Evolutionary conservation across 495 filamentous ascomycete genomes (phyloP).

Genomic region (Annulohypoxylon moriforme): DNA sequence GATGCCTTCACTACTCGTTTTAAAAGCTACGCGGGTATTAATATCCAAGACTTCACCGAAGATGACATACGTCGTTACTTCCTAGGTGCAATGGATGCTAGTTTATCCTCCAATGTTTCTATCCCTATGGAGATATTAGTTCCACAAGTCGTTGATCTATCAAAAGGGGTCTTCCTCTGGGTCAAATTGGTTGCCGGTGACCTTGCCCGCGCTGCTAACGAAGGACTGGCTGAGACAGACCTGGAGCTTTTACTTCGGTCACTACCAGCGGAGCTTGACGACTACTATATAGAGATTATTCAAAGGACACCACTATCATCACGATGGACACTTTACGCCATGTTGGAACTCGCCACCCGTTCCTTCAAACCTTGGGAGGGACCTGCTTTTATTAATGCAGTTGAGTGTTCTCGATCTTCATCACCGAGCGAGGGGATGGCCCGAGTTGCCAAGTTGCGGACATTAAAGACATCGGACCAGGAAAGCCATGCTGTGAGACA

Average conservation of each 20-base stretch:
- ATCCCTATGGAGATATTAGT: not conserved
- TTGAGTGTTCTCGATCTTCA: not conserved
- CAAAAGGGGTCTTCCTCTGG: constrained; percentile 7
- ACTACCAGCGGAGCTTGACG: not conserved
- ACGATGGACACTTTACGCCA: not conserved
- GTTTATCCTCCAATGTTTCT: not conserved
- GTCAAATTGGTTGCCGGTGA: constrained; percentile 3
- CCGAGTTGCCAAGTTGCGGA: not conserved
- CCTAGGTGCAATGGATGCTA: not conserved
- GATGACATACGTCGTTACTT: constrained; percentile 8
- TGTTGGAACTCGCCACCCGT: not conserved
- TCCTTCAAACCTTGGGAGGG: not conserved
- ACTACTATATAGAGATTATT: constrained; percentile 3
- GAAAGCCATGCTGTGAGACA: not conserved
- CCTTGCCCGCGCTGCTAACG: not conserved
- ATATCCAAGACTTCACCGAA: not conserved
- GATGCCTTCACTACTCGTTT: not conserved
- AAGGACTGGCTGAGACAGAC: not conserved
- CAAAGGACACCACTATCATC: not conserved
- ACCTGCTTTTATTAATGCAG: not conserved
- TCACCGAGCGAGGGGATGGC: not conserved
- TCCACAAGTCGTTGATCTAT: not conserved
- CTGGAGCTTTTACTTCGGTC: not conserved
- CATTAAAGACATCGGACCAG: not conserved
- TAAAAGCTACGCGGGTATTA: not conserved